Base-by-base conservation (phyloP, 805 yeast species). In the Saturnispora dispora region DNA sequence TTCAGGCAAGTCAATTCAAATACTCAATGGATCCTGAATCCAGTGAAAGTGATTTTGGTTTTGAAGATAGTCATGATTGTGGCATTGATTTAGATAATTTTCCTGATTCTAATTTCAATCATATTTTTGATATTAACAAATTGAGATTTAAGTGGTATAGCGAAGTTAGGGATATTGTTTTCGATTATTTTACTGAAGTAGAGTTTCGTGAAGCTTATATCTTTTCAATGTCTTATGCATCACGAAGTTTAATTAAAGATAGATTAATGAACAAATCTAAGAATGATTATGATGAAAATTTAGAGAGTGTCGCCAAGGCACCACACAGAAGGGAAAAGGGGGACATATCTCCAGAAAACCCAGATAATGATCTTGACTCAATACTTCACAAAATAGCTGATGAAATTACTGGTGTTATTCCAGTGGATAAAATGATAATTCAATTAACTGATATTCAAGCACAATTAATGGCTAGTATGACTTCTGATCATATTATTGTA, bases 81-180 rank as follows among this genome's bases (percentile, higher is more conserved):
- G 61, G 73, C n/a, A 68, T 81, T 52, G 81, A 77, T 1, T 57
- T 62, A 3, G 71, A 71, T 2, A 40, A 52, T 8, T 47, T 39
- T 50, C 63, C 60, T 27, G 18, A 54, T 56, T 45, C 50, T 5
- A 41, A 43, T 9, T 85, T 79, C 65, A 76, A 75, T 53, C 89
- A 90, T 62, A 70, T 88, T 46, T 88, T 84, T 64, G 77, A 82
- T 53, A 68, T 88, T 22, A 89, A 88, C 57, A 79, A 83, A 51
- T 73, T 88, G 64, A 78, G 82, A 58, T 62, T 89, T 57, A 85
- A 81, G 57, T 89, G 96, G 96, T 83, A 85, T 64, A 82, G 85
- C 54, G 62, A 69, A 3, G 75, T 82, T 9, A 71, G 96, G 51
- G 80, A 88, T 59, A 69, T 78, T 11, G 68, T 88, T 44, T 75